Evolutionary conservation across 148 eudicot genomes (phyloP).

Genomic region (Cornus controversa): DNA sequence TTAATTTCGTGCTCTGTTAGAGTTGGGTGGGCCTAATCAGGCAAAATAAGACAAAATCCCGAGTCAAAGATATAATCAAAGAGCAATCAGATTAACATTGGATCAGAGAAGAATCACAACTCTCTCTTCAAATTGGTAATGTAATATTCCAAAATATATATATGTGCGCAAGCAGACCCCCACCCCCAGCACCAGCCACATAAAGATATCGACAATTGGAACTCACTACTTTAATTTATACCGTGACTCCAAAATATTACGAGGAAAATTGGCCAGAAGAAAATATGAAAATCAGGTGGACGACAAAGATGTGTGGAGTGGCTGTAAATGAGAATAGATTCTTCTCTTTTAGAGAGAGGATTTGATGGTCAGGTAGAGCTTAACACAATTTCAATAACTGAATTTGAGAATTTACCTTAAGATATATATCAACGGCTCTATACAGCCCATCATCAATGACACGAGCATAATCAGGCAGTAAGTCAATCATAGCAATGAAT

Average conservation of each 20-base stretch:
- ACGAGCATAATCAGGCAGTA: conserved; percentile 70
- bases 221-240: no score
- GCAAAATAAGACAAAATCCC: conserved; percentile 2
- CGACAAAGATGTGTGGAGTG: not conserved
- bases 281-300: conserved; percentile 3
- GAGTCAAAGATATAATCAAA: not conserved
- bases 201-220: no score
- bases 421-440: conserved; percentile 63
- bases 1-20: conserved; percentile 45
- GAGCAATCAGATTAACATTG: not conserved
- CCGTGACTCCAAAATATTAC: not conserved
- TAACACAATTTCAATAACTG: not conserved
- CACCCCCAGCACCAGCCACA: not conserved
- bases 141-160: no score
- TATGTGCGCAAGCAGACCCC: not conserved
- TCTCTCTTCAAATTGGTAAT: not conserved
- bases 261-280: no score
- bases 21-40: conserved; percentile 55
- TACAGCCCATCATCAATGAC: conserved; percentile 79
- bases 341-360: not conserved
- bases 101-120: not conserved
- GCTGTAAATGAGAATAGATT: not conserved
- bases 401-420: conserved; percentile 48
- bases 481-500: conserved; percentile 52
- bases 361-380: not conserved